These are phyloP conservation scores for Crithidia expoeki DNA, from an alignment of 208 protist genomes.

Conservation along the genomic window DNA sequence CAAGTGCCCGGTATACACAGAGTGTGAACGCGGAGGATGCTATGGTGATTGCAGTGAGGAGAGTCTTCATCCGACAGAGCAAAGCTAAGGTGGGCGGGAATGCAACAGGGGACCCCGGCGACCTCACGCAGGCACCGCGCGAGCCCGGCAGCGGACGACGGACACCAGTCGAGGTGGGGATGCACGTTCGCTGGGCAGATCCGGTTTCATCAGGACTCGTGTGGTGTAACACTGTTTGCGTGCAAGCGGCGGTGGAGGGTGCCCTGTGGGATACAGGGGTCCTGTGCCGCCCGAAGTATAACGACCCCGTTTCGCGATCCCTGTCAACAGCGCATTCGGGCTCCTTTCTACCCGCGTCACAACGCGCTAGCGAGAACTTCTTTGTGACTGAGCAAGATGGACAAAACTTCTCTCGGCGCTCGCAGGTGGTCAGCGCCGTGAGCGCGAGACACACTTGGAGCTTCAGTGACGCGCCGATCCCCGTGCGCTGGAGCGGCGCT, in stretches of 20 bases:
- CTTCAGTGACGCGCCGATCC: slow-evolving; percentile 23
- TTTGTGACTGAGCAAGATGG: slow-evolving; percentile 24
- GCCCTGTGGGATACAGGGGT: slow-evolving; percentile 24
- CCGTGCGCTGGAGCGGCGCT: slow-evolving; percentile 27
- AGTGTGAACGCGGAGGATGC: background rate
- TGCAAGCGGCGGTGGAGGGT: slow-evolving; percentile 1
- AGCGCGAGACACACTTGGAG: slow-evolving; percentile 2
- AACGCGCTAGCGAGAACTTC: slow-evolving; percentile 10
- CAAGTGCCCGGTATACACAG: background rate
- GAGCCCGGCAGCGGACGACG: background rate
- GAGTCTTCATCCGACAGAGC: slow-evolving; percentile 19
- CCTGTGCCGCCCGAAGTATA: slow-evolving; percentile 5
- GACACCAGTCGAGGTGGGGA: slow-evolving; percentile 19
- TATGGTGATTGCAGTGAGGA: slow-evolving; percentile 17
- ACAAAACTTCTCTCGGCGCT: no score
- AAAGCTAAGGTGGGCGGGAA: background rate
- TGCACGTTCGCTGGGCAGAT: slow-evolving; percentile 6
- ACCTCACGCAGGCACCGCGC: background rate
- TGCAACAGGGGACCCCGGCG: background rate
- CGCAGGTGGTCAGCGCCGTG: background rate
- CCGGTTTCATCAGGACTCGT: background rate
- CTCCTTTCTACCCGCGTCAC: background rate
- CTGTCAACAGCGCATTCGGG: background rate
- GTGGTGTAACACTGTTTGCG: slow-evolving; percentile 11
- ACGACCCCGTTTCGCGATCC: background rate